Evolutionary conservation across 2,329 filamentous ascomycete species (phyloP).

Genomic region (Setomelanomma holmii): DNA sequence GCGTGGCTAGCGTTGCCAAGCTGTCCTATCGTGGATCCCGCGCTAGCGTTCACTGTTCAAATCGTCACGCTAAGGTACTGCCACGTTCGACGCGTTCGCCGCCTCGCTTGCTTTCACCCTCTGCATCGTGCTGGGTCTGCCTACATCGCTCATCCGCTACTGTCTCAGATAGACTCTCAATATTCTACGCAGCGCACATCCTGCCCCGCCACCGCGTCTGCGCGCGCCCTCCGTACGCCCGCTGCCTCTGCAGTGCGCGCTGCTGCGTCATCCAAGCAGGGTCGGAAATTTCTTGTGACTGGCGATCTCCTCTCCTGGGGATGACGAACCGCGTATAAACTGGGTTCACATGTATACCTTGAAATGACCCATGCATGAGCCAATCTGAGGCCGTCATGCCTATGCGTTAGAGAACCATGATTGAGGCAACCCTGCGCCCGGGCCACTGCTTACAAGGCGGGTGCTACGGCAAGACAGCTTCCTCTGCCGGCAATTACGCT

Average conservation of each 20-base stretch:
- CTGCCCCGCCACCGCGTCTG: constrained; percentile 9
- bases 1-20: constrained; percentile 22
- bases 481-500: constrained; percentile 42
- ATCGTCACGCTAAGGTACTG: constrained; percentile 3
- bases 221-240: constrained; percentile 30
- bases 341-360: constrained; percentile 43
- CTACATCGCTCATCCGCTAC: not conserved
- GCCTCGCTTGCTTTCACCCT: constrained; percentile 18
- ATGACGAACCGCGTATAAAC: constrained; percentile 50
- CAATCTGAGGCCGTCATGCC: constrained; percentile 47
- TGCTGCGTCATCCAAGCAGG: constrained; percentile 39
- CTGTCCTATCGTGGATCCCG: constrained; percentile 23
- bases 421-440: constrained; percentile 31
- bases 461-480: constrained; percentile 46
- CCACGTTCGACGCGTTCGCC: constrained; percentile 20
- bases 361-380: constrained; percentile 52
- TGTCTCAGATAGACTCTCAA: constrained; percentile 13
- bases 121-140: constrained; percentile 5
- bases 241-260: constrained; percentile 30
- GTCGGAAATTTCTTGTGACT: constrained; percentile 45
- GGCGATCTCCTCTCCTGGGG: constrained; percentile 42
- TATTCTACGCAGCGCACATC: constrained; percentile 15
- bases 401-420: constrained; percentile 46
- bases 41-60: constrained; percentile 18
- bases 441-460: constrained; percentile 42